These are phyloP conservation scores for Hypomontagnella monticulosa DNA, from an alignment of 495 filamentous ascomycete genomes.

Conservation along the genomic window DNA sequence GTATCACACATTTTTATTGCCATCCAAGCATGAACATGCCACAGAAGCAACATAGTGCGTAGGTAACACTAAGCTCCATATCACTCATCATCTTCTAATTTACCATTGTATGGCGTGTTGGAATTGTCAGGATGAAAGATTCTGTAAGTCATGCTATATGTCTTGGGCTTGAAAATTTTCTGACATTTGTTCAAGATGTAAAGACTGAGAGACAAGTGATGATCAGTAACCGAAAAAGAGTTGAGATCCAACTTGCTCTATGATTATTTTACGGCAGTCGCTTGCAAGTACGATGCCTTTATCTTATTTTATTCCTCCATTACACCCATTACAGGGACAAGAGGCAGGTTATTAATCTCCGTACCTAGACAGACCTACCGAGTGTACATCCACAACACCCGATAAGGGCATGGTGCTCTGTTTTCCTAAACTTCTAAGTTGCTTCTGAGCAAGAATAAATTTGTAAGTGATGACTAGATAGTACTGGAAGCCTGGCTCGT, in stretches of 20 bases:
- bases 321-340: background rate
- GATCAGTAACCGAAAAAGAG: too few relatives aligned
- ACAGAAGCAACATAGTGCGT: constrained; percentile 31
- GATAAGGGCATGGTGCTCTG: background rate
- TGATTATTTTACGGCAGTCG: too few relatives aligned
- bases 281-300: too few relatives aligned
- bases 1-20: constrained; percentile 31
- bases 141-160: constrained; percentile 1
- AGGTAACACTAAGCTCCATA: constrained; percentile 14
- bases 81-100: constrained; percentile 5
- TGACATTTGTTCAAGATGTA: too few relatives aligned
- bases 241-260: background rate
- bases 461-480: background rate
- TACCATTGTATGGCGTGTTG: background rate
- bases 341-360: background rate
- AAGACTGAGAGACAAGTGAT: too few relatives aligned
- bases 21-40: constrained; percentile 10
- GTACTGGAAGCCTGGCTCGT: background rate
- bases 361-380: constrained; percentile 17
- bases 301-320: background rate
- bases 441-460: constrained; percentile 1
- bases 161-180: constrained; percentile 15
- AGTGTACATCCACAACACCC: background rate
- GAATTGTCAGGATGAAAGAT: background rate
- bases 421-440: background rate